Base-by-base conservation (phyloP, 2,329 filamentous ascomycete species). In the Calcarisporium arbuscula region DNA sequence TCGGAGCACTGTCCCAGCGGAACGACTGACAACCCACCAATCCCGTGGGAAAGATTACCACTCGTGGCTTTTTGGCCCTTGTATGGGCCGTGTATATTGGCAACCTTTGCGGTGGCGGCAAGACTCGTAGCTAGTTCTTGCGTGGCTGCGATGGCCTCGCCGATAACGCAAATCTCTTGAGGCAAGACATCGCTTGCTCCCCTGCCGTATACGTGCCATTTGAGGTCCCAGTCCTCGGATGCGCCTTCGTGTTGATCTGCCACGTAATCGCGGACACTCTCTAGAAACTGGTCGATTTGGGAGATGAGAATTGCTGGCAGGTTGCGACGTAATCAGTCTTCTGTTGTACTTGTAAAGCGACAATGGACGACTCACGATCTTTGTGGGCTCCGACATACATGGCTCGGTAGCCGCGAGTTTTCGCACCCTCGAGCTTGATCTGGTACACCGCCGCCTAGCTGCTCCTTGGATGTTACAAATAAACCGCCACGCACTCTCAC, bases 11-110 rank as follows among this genome's bases (percentile, higher is more conserved):
- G 56, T 0, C 70, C 52, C 6, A 46, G 17, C 12, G 53, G 49
- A 19, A 54, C 35, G 22, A 54, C 51, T 46, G 52, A 46, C 2
- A 45, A 31, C 0, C 53, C 58, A 0, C 51, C 53, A 14, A 56
- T 48, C 0, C 53, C 51, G 5, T 53, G 53, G 0, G 62, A 68
- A 28, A 75, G 64, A 38, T 74, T 74, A 0, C 72, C 72, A 0
- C 62, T 57, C 0, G 68, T 75, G 0, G 69, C 70, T n/a, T 67
- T 64, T 44, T 75, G 70, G 1, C 63, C 61, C 0, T 57, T 51
- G 35, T 75, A 75, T 0, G 64, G 57, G 0, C 53, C 63, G 40
- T 76, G 72, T 33, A 57, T 57, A 46, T 54, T 48, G 6, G 36
- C 53, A 1, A 56, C 46, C 20, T 52, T 40, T 0, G 53, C 53